These are phyloP conservation scores for Scleroderma bovista DNA, from an alignment of 768 basidiomycete species.

Conservation along the genomic window DNA sequence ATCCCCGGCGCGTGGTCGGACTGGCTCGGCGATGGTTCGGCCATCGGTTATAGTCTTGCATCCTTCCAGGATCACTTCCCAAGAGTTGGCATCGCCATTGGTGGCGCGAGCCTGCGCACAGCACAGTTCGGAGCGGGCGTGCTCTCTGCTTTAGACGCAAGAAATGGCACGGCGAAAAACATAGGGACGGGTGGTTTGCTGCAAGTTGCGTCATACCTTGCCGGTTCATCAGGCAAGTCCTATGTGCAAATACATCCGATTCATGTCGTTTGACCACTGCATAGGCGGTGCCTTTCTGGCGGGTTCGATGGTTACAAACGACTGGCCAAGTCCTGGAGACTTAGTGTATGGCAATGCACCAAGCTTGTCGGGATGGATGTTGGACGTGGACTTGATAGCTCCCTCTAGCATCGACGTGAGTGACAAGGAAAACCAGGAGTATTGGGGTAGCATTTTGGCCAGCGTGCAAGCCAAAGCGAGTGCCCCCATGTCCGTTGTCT, in stretches of 20 bases:
- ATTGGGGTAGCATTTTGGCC: slow-evolving; percentile 49
- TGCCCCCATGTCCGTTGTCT: slow-evolving; percentile 42
- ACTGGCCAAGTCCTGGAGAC: slow-evolving; percentile 52
- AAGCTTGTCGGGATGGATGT: slow-evolving; percentile 46
- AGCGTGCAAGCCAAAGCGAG: slow-evolving; percentile 53
- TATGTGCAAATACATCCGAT: background rate
- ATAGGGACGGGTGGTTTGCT: slow-evolving; percentile 63
- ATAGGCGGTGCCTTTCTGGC: slow-evolving; percentile 65
- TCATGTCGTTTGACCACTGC: background rate
- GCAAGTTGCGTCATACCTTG: slow-evolving; percentile 65
- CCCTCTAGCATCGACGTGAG: slow-evolving; percentile 48
- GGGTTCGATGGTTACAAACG: slow-evolving; percentile 57
- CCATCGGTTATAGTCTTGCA: slow-evolving; percentile 48
- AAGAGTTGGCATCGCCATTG: slow-evolving; percentile 57
- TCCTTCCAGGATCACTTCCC: slow-evolving; percentile 39
- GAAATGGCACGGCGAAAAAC: slow-evolving; percentile 51
- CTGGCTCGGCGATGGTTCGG: slow-evolving; percentile 54
- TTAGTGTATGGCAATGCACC: slow-evolving; percentile 54
- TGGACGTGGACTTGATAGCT: slow-evolving; percentile 51
- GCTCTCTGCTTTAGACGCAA: slow-evolving; percentile 52
- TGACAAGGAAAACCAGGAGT: slow-evolving; percentile 42
- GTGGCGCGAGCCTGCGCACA: slow-evolving; percentile 67
- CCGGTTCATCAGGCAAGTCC: slow-evolving; percentile 56
- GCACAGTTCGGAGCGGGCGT: slow-evolving; percentile 62
- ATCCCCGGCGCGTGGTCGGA: slow-evolving; percentile 47